phyloP scores from a whole-genome alignment of 495 filamentous ascomycete species.

The Darksidea phi region DNA sequence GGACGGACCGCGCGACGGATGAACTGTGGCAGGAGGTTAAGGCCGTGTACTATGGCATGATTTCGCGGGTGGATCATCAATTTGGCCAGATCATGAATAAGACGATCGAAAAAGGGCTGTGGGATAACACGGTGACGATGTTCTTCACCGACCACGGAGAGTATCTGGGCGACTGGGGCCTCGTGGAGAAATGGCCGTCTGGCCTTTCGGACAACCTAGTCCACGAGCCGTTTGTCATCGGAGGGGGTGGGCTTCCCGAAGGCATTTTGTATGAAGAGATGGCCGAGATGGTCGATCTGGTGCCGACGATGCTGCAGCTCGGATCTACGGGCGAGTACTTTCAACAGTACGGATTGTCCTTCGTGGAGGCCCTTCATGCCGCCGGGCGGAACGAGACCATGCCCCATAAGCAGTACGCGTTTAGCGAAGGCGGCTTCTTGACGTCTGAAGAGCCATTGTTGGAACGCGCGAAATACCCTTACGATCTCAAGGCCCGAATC shows the following conservation, averaged over 20 bases:
- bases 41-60: neutral
- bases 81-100: neutral
- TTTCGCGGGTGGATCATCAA: neutral
- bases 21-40: neutral
- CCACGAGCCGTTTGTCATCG: constrained; percentile 39
- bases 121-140: neutral
- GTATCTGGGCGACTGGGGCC: neutral
- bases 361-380: constrained; percentile 15
- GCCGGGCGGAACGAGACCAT: constrained; percentile 26
- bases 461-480: constrained; percentile 38
- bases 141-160: neutral
- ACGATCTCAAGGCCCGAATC: constrained; percentile 38
- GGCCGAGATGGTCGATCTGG: constrained; percentile 41
- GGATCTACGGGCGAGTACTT: constrained; percentile 31
- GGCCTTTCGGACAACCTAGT: constrained; percentile 39
- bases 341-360: constrained; percentile 32
- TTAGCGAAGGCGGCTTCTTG: constrained; percentile 38
- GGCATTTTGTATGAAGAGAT: constrained; percentile 34
- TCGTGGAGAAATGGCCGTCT: constrained; percentile 39
- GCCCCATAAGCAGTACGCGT: constrained; percentile 36
- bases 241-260: constrained; percentile 36
- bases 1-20: neutral
- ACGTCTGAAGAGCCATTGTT: constrained; percentile 37
- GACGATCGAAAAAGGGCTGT: neutral
- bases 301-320: constrained; percentile 39